Conservation (phyloP, 1,139 yeast species). For the Magnusiomyces ingens region DNA sequence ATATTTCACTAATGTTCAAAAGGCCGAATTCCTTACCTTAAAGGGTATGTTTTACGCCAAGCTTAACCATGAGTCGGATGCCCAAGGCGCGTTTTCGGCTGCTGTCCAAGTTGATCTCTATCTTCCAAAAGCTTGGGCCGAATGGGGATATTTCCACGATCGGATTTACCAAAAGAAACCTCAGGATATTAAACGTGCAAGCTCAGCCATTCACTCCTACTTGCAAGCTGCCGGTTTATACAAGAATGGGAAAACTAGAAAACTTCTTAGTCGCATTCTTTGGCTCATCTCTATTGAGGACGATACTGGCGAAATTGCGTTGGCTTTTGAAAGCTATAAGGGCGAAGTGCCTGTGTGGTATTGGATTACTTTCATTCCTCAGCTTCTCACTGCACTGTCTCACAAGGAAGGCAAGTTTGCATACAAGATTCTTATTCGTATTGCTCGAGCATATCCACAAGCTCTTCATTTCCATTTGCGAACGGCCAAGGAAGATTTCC, state of each 20-base stretch:
- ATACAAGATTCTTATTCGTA: constrained; percentile 77
- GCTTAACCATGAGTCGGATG: constrained; percentile 83
- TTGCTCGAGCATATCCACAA: constrained; percentile 96
- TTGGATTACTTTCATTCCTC: constrained; percentile 97
- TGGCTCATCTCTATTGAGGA: constrained; percentile 95
- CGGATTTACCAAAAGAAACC: constrained; percentile 81
- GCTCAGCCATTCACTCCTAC: constrained; percentile 92
- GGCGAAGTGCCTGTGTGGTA: constrained; percentile 99
- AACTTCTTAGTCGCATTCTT: constrained; percentile 76
- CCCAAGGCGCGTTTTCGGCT: constrained; percentile 94
- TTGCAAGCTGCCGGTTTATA: constrained; percentile 95
- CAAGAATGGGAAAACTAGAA: constrained; percentile 87
- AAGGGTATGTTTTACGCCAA: constrained; percentile 97
- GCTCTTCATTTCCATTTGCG: constrained; percentile 93
- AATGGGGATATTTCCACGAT: constrained; percentile 97
- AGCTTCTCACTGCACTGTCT: constrained; percentile 78
- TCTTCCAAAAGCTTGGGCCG: constrained; percentile 98
- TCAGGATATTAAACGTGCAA: constrained; percentile 75
- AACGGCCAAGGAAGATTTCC: constrained; percentile 90
- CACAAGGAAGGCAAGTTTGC: constrained; percentile 88
- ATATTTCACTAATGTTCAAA: constrained; percentile 93
- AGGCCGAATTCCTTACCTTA: constrained; percentile 93
- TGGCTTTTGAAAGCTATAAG: constrained; percentile 84
- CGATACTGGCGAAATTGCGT: constrained; percentile 67
- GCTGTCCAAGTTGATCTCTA: constrained; percentile 94